Base-by-base conservation (phyloP, 2,329 filamentous ascomycete species). In the Dactylella cylindrospora region DNA sequence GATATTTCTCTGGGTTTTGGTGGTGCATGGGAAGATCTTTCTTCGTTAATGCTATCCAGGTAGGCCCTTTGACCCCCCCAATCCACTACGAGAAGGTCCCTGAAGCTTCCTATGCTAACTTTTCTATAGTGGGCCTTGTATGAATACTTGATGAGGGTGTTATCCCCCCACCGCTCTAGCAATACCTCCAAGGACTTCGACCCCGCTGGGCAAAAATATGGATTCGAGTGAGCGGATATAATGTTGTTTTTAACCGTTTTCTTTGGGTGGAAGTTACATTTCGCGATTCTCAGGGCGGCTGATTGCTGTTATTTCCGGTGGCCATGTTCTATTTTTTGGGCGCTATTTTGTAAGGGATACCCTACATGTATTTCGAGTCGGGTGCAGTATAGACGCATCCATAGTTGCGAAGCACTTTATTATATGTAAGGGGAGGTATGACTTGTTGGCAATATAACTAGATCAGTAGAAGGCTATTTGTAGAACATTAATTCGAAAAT, bases 21-120 rank as follows among this genome's bases (percentile, higher is more conserved):
- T 78, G 95, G 25, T 97, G 91, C 72, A 94, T 88, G 72, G 74
- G 86, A 6, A 78, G 91, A 67, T 91, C 91, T 0, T 96, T 97
- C 71, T 76, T 95, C 46, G 91, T 96, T 31, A 96, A 96, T 75
- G 90, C 91, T 2, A 86, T 88, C n/a, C 82, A 84, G 72, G 76
- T 78, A 72, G 64, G 74, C 69, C 38, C 25, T 49, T 36, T 22
- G 10, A 10, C 19, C 12, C 5, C 17, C 17, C 17, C n/a, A 6
- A 35, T 7, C n/a, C 32, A 13, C n/a, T n/a, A n/a, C 33, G 5
- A 19, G 15, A 9, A 9, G 32, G 17, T 35, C 17, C 10, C 9
- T 15, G 10, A 38, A 17, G 9, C 23, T 39, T 10, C 36, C 8
- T 15, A 8, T 40, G 23, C 6, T 12, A 6, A 22, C 15, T 17